Evolutionary conservation across 1,284 basidiomycete species (phyloP), one percentile per base, ranked within the genome.

Genomic region (Testicularia cyperi): DNA sequence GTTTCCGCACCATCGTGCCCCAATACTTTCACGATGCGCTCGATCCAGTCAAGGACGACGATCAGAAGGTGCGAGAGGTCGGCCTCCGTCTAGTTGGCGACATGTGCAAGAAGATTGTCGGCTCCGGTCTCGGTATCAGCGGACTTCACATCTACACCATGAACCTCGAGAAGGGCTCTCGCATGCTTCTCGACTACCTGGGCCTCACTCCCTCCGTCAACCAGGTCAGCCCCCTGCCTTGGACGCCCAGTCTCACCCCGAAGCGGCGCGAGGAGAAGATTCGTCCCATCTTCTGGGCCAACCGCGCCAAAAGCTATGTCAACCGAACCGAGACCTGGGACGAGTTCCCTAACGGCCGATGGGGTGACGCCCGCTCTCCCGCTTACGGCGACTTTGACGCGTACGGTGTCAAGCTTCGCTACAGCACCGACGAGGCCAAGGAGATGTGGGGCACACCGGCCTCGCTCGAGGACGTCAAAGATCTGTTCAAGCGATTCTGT

Each of bases 331-430:
- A 71, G 61, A 69, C 44, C 72, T 99, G 94, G 94, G 94, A 99
- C 78, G 95, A 98, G 78, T 98, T 94, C 78, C 94, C 94, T 34
- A 98, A 98, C 77, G 95, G 94, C 63, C 88, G 94, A 60, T 98
- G 95, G 74, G 95, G 94, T 68, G 94, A 98, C 78, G 87, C 92
- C 12, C 84, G 94, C 21, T 90, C 87, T 82, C 94, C 94, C 18
- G 95, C 95, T 2, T 98, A 95, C 69, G 94, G 94, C 72, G 95
- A 98, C 78, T 81, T 97, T 46, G 94, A 98, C 72, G 92, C 92
- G 4, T 97, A 94, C 77, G 82, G 82, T 31, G 78, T 79, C 41
- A 81, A 81, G 31, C 70, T 83, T 43, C 48, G 82, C 76, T 34
- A 79, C 79, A 90, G 73, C 87, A 90, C 75, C 86, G 91, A 77